A percentile compares a stretch with the other conserved stretches of the same genome.
phyloP scores from a whole-genome alignment of 495 filamentous ascomycete genomes.

The Penicillium crystallinum region DNA sequence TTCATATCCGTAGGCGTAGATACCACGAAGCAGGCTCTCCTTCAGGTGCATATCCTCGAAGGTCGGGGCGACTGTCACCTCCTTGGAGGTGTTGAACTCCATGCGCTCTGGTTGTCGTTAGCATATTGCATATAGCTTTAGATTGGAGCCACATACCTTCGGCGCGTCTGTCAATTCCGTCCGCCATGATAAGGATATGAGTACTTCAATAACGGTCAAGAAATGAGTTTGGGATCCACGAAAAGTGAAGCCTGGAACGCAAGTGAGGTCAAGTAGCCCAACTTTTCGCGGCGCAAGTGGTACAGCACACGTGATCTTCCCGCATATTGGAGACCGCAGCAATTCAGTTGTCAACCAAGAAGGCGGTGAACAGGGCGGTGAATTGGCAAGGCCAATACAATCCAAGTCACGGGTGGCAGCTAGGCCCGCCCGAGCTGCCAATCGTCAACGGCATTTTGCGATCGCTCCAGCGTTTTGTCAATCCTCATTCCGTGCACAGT shows the following conservation, averaged over 20 bases:
- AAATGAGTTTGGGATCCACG: constrained; percentile 4
- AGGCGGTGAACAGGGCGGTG: not conserved
- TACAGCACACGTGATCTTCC: constrained; percentile 28
- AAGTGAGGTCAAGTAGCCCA: constrained; percentile 4
- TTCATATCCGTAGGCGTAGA: constrained; percentile 98
- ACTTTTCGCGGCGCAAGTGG: constrained; percentile 21
- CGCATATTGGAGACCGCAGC: constrained; percentile 16
- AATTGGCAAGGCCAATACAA: not conserved
- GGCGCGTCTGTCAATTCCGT: constrained; percentile 87
- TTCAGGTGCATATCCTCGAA: constrained; percentile 83
- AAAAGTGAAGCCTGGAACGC: not conserved
- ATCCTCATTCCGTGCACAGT: constrained; percentile 1
- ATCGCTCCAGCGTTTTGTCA: not conserved
- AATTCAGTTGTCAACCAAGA: not conserved
- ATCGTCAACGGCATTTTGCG: constrained; percentile 5
- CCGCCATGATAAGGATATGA: constrained; percentile 61
- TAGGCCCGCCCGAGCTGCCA: constrained; percentile 4
- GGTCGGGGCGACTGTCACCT: constrained; percentile 80
- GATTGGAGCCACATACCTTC: constrained; percentile 50
- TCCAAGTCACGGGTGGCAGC: not conserved
- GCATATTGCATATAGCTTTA: constrained; percentile 10
- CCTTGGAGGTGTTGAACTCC: constrained; percentile 96
- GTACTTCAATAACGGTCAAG: constrained; percentile 1
- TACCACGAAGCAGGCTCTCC: constrained; percentile 91
- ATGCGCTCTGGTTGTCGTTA: constrained; percentile 65